A percentile compares a stretch with the other conserved stretches of the same genome.
phyloP scores from a whole-genome alignment of 192 early-diverging fungal species.

The Obelidium mucronatum region DNA sequence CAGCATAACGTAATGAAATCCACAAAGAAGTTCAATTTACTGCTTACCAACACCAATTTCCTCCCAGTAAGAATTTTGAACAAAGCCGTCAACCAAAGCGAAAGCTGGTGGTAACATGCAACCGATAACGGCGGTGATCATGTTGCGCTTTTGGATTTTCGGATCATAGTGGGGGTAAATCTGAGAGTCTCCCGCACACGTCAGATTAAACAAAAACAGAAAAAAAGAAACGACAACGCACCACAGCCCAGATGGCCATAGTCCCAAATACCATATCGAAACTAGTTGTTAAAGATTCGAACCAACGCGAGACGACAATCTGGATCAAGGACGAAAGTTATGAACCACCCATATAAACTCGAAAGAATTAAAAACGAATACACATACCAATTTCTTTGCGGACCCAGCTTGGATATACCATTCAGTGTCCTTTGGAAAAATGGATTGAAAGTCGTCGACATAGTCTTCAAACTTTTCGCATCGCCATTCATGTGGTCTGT shows the following conservation, averaged over 20 bases:
- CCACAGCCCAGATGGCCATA: slow-evolving; percentile 12
- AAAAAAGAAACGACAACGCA: not conserved
- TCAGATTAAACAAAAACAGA: not conserved
- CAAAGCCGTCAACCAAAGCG: not conserved
- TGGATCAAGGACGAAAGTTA: too few relatives aligned
- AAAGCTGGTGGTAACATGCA: not conserved
- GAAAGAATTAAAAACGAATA: not conserved
- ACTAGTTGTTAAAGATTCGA: slow-evolving; percentile 13
- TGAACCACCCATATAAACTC: not conserved
- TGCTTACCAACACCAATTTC: not conserved
- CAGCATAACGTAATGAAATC: not conserved
- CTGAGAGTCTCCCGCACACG: not conserved
- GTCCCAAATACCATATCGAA: slow-evolving; percentile 18
- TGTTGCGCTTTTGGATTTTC: slow-evolving; percentile 1
- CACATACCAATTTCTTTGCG: not conserved
- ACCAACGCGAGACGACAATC: slow-evolving; percentile 14
- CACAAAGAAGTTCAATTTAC: not conserved
- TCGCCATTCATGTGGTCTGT: not conserved
- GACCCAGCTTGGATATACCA: slow-evolving; percentile 6
- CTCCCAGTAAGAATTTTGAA: slow-evolving; percentile 23
- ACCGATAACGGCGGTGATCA: slow-evolving; percentile 1
- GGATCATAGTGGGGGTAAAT: not conserved
- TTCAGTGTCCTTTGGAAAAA: not conserved
- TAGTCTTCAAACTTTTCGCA: slow-evolving; percentile 7
- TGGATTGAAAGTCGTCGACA: not conserved